Evolutionary conservation across 2,329 filamentous ascomycete genomes (phyloP).

Genomic region (Exophiala xenobiotica): DNA sequence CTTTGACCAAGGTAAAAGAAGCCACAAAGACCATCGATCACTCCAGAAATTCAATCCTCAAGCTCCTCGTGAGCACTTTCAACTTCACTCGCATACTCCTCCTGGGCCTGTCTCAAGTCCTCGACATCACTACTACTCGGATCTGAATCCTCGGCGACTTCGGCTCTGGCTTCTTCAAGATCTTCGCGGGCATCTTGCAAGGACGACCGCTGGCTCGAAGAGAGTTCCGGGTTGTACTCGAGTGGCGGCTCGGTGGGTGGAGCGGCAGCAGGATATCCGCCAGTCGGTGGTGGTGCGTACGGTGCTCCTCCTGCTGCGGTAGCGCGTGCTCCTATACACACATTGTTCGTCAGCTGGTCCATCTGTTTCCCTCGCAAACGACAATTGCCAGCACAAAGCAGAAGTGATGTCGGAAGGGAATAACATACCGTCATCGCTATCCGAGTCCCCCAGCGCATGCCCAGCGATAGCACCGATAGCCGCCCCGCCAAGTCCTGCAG

Average conservation of each 20-base stretch:
- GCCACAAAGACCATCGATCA: not conserved
- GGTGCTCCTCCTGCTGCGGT: not conserved
- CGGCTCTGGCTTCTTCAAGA: slow-evolving; percentile 18
- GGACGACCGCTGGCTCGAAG: slow-evolving; percentile 21
- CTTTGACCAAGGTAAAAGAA: too few species aligned
- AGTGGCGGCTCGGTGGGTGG: slow-evolving; percentile 13
- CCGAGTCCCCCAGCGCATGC: slow-evolving; percentile 12
- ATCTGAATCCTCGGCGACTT: slow-evolving; percentile 22
- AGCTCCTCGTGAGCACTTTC: slow-evolving; percentile 23
- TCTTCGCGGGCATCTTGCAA: slow-evolving; percentile 26
- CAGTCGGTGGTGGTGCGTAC: too few species aligned
- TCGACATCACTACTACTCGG: slow-evolving; percentile 27
- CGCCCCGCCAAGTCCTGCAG: slow-evolving; percentile 24
- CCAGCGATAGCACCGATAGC: slow-evolving; percentile 25
- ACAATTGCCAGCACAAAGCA: not conserved
- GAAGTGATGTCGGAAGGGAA: not conserved
- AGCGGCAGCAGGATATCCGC: too few species aligned
- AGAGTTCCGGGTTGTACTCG: slow-evolving; percentile 24
- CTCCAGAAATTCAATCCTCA: slow-evolving; percentile 16
- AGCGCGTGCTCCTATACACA: not conserved
- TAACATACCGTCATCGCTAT: slow-evolving; percentile 17
- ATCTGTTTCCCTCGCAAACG: not conserved
- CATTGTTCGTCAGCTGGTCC: not conserved
- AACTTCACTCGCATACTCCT: slow-evolving; percentile 24
- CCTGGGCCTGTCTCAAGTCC: slow-evolving; percentile 21